These are phyloP conservation scores for Dactylis glomerata DNA, from an alignment of 176 grass and related monocot species.

Conservation along the genomic window DNA sequence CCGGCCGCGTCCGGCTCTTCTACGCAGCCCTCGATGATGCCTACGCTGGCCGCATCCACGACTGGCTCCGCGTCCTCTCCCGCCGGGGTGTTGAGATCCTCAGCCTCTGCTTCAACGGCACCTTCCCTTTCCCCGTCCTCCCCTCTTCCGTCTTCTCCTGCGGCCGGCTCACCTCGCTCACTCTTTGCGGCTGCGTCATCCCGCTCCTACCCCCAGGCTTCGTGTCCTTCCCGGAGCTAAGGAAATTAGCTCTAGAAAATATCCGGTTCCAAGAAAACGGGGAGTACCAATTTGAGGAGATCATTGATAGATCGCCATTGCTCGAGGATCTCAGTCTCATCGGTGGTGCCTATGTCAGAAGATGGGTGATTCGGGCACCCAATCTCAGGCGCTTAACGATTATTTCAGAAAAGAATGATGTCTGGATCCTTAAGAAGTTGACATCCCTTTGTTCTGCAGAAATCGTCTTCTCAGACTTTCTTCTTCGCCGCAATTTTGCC, in stretches of 20 bases:
- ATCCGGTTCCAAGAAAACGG: background rate
- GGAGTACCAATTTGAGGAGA: slow-evolving; percentile 24
- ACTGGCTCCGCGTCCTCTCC: no score
- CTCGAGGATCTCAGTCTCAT: background rate
- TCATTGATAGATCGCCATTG: slow-evolving; percentile 2
- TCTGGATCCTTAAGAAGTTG: background rate
- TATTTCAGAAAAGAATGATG: background rate
- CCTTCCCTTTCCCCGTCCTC: no score
- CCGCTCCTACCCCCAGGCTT: no score
- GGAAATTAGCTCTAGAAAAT: background rate
- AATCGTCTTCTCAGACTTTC: background rate
- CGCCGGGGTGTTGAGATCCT: no score
- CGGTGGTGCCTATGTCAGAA: background rate
- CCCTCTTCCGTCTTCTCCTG: no score
- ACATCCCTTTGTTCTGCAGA: background rate
- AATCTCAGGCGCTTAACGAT: background rate
- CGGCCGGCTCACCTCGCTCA: no score
- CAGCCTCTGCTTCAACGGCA: no score
- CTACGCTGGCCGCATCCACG: background rate
- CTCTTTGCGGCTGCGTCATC: no score
- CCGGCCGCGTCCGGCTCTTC: background rate
- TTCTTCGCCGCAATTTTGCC: background rate
- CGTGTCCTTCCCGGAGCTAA: background rate
- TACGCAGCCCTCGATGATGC: background rate
- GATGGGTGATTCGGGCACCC: slow-evolving; percentile 6